Base-by-base conservation (phyloP, 495 filamentous ascomycete species). In the Hyaloscypha hepaticicola region DNA sequence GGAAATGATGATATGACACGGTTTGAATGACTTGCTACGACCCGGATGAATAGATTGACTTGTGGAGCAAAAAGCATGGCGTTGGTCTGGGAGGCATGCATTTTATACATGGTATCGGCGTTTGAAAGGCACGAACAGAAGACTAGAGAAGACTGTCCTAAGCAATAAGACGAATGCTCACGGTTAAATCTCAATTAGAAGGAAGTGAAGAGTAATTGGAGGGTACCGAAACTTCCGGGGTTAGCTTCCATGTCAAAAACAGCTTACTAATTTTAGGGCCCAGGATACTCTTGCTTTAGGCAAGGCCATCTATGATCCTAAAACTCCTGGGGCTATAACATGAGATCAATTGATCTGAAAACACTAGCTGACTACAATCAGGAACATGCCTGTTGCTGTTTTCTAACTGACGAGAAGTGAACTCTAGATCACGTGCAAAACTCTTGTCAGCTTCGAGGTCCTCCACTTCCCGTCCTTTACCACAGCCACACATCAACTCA, bases 1-100 rank as follows among this genome's bases (percentile, higher is more conserved):
- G 38, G 69, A 71, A 61, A 68, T 66, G 55, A 66, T 71, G 12
- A 52, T 66, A 58, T 68, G 69, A 70, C 53, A 60, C 24, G 11
- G 38, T 45, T 3, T 45, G 16, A 45, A 45, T 45, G 38, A 45
- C 16, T 45, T 56, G 33, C 53, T 33, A 31, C 45, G 11, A 16
- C 19, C 11, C 8, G 48, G 12, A 55, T 19, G 51, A 31, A 48
- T 61, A 61, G 57, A 61, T 55, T 66, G 64, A 57, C 22, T 58
- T 45, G 21, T 5, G 31, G 27, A 27, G 26, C 28, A 27, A 50
- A 66, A 56, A 60, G 53, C 53, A 64, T 33, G 61, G 51, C 61
- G 61, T 56, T 60, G 12, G 58, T 48, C 29, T 41, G 50, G 49
- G 22, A 27, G 31, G 24, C 31, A 45, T 34, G 28, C 22, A 48